Percentiles rank a stretch among this genome's conserved stretches.
These are phyloP conservation scores for Mycena sp. DNA, from an alignment of 1,284 basidiomycete genomes.

Conservation along the genomic window DNA sequence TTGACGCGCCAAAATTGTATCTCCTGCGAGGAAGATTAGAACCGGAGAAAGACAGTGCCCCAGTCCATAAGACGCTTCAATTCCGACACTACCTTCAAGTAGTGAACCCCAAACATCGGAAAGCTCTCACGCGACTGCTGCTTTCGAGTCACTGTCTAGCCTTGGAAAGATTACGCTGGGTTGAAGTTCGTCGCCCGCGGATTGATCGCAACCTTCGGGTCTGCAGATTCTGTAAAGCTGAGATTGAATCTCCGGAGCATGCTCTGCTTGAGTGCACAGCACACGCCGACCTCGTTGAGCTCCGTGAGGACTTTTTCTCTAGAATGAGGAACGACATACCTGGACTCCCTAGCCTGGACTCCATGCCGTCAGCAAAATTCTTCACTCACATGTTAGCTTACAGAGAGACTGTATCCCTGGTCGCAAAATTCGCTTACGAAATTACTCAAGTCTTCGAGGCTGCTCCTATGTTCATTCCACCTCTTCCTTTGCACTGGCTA, in stretches of 20 bases:
- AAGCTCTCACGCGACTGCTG: too few relatives aligned
- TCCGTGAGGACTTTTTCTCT: background rate
- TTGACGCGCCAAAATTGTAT: background rate
- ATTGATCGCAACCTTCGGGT: background rate
- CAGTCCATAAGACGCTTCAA: background rate
- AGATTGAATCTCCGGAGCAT: background rate
- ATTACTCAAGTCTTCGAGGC: background rate
- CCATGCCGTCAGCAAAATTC: background rate
- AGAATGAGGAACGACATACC: background rate
- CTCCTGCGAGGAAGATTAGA: background rate
- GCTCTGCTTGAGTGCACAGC: background rate
- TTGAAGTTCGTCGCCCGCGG: background rate
- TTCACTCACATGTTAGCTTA: background rate
- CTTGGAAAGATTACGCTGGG: background rate
- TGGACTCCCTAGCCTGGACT: background rate
- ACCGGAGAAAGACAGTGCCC: background rate
- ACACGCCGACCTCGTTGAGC: background rate
- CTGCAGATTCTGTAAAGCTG: background rate
- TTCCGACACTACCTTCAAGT: background rate
- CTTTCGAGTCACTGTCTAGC: background rate
- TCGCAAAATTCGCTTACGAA: conserved; percentile 2
- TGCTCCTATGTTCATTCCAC: background rate
- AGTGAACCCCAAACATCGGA: background rate
- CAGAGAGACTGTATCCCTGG: background rate
- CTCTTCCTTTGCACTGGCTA: background rate